phyloP scores from a whole-genome alignment of 495 filamentous ascomycete genomes.

The Aspergillus carlsbadensis region DNA sequence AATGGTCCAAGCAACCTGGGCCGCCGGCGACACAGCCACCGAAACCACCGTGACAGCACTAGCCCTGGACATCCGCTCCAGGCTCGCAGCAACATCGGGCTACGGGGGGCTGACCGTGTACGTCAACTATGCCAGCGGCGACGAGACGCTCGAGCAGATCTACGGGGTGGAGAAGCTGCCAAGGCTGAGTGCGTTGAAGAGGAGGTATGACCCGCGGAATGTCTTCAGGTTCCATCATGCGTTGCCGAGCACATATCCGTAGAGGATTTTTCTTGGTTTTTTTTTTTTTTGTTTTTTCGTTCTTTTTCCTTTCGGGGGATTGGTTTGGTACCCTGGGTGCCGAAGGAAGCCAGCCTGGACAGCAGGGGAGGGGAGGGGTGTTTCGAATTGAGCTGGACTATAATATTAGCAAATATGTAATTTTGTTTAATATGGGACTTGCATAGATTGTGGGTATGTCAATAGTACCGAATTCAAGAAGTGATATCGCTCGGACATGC shows the following conservation, averaged over 20 bases:
- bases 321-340: too few species aligned
- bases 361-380: too few species aligned
- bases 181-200: constrained; percentile 46
- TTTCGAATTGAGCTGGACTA: too few species aligned
- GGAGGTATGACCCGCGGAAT: constrained; percentile 53
- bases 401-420: too few species aligned
- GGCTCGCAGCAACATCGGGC: neutral
- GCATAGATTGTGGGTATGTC: too few species aligned
- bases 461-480: too few species aligned
- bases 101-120: neutral
- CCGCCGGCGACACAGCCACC: neutral
- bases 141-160: constrained; percentile 42
- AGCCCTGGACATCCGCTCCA: neutral
- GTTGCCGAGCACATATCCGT: neutral
- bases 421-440: too few species aligned
- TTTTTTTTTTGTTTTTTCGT: too few species aligned
- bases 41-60: neutral
- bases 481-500: too few species aligned
- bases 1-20: neutral
- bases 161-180: constrained; percentile 48
- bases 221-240: constrained; percentile 38
- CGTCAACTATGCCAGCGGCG: constrained; percentile 61
- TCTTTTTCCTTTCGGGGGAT: too few species aligned
- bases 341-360: too few species aligned
- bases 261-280: neutral